Evolutionary conservation across 768 basidiomycete species (phyloP).

Genomic region (Suillus sp.): DNA sequence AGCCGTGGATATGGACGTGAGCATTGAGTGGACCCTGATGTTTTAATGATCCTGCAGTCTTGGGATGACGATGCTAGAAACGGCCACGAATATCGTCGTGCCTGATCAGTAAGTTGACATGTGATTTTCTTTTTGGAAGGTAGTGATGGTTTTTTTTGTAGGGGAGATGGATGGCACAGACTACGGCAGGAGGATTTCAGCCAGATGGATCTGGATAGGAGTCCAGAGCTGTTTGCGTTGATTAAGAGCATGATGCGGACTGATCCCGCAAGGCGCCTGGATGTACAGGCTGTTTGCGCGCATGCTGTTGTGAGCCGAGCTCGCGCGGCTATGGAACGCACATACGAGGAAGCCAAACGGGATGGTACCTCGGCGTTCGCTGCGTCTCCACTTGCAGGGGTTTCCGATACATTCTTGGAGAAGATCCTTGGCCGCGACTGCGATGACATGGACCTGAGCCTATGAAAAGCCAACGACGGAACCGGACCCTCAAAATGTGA

Average conservation of each 20-base stretch:
- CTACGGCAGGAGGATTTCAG: conserved; percentile 90
- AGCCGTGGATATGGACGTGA: conserved; percentile 6
- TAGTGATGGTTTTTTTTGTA: conserved; percentile 36
- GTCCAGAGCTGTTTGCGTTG: conserved; percentile 64
- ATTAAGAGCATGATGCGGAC: conserved; percentile 79
- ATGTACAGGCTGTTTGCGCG: conserved; percentile 54
- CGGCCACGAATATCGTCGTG: conserved; percentile 93
- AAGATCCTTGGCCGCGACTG: conserved; percentile 52
- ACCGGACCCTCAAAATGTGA: conserved; percentile 10
- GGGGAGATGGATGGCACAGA: conserved; percentile 93
- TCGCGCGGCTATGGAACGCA: conserved; percentile 61
- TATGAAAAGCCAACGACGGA: conserved; percentile 26
- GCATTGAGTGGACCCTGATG: conserved; percentile 13
- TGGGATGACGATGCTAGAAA: conserved; percentile 95
- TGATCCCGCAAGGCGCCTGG: conserved; percentile 61
- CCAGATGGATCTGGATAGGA: conserved; percentile 72
- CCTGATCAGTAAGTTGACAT: conserved; percentile 83
- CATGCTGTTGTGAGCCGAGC: conserved; percentile 69
- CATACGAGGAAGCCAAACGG: conserved; percentile 38
- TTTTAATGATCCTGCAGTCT: conserved; percentile 53
- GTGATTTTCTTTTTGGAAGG: conserved; percentile 18
- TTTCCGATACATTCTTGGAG: conserved; percentile 62
- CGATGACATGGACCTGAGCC: conserved; percentile 43
- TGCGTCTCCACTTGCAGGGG: conserved; percentile 66
- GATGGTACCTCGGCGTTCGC: conserved; percentile 47